phyloP scores from a whole-genome alignment of 2,329 filamentous ascomycete genomes.

The Xylaria sp. region DNA sequence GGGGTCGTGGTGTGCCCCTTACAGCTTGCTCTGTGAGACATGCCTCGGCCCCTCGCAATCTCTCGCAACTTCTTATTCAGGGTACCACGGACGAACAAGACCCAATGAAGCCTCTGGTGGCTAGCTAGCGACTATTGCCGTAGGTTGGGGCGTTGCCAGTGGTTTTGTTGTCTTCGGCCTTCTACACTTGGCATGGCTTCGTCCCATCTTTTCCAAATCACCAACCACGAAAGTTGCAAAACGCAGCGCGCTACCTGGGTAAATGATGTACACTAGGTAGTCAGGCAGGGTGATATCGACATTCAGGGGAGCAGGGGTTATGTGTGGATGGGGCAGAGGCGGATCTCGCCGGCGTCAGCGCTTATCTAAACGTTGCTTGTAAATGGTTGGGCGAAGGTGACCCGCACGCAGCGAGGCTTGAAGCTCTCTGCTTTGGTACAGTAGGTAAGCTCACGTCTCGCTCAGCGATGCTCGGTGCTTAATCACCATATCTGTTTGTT shows the following conservation, averaged over 20 bases:
- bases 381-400: slow-evolving; percentile 2
- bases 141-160: not conserved
- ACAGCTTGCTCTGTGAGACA: slow-evolving; percentile 19
- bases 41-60: slow-evolving; percentile 16
- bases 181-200: slow-evolving; percentile 37
- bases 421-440: slow-evolving; percentile 1
- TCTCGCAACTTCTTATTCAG: slow-evolving; percentile 13
- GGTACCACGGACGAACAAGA: slow-evolving; percentile 9
- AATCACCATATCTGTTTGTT: not conserved
- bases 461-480: not conserved
- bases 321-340: slow-evolving; percentile 13
- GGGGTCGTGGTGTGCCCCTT: slow-evolving; percentile 11
- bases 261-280: slow-evolving; percentile 14
- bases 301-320: slow-evolving; percentile 25
- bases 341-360: slow-evolving; percentile 29
- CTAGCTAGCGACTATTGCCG: slow-evolving; percentile 10
- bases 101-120: slow-evolving; percentile 14
- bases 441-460: not conserved
- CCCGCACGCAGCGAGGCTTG: slow-evolving; percentile 9
- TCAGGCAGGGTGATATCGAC: slow-evolving; percentile 25
- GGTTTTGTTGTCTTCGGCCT: slow-evolving; percentile 28
- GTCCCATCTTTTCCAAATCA: slow-evolving; percentile 21
- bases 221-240: not conserved
- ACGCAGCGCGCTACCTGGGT: slow-evolving; percentile 7
- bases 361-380: slow-evolving; percentile 20